Evolutionary conservation across 768 basidiomycete genomes (phyloP).

Genomic region (Solioccasus polychromus): DNA sequence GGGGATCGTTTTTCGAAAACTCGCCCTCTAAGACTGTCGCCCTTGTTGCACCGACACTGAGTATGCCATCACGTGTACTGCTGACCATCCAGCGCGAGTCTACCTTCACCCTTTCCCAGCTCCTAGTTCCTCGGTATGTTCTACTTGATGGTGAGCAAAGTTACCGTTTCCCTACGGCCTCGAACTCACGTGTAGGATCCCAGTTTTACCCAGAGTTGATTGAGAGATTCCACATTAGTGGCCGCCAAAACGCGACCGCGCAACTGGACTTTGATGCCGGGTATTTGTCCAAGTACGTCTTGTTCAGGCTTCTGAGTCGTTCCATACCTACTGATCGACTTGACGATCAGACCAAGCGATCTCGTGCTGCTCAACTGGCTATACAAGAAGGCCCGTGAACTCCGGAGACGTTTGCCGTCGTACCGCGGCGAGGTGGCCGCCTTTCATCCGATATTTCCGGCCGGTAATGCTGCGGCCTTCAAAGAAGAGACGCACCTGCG

Average conservation of each 20-base stretch:
- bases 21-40: too few relatives aligned
- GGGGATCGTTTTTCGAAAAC: too few relatives aligned
- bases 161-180: too few relatives aligned
- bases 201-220: constrained; percentile 41
- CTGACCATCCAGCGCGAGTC: too few relatives aligned
- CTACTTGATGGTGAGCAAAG: too few relatives aligned
- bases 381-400: constrained; percentile 53
- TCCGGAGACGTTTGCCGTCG: constrained; percentile 48
- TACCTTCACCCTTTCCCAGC: too few relatives aligned
- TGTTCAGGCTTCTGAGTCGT: neutral
- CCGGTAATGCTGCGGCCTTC: constrained; percentile 22
- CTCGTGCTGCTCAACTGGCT: constrained; percentile 45
- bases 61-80: too few relatives aligned
- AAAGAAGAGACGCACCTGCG: too few relatives aligned
- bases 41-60: too few relatives aligned
- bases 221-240: constrained; percentile 46
- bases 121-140: too few relatives aligned
- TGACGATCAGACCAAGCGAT: constrained; percentile 27
- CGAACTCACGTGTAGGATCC: constrained; percentile 21
- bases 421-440: constrained; percentile 10
- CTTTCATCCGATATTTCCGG: constrained; percentile 23
- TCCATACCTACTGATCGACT: neutral
- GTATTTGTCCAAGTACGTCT: constrained; percentile 41
- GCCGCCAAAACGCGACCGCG: constrained; percentile 39
- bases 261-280: constrained; percentile 44